These are phyloP conservation scores for Lobosporangium transversale DNA, from an alignment of 192 early-diverging fungal species.

Conservation along the genomic window DNA sequence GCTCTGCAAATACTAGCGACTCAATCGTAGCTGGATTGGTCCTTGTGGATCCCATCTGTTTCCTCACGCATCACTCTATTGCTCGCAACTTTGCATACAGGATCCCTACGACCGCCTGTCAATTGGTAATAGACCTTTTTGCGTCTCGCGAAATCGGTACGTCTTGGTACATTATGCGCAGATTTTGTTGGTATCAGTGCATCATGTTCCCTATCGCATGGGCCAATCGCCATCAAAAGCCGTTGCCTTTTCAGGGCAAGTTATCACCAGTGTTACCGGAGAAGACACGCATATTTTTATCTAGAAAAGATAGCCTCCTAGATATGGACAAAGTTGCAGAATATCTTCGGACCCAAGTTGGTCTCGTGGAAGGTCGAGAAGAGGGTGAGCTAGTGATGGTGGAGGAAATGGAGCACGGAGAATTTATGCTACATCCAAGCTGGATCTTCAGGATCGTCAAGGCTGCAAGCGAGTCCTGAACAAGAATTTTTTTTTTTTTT, in stretches of 20 bases:
- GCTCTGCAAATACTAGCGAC: conserved; percentile 41
- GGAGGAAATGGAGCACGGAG: conserved; percentile 45
- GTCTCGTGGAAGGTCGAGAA: conserved; percentile 14
- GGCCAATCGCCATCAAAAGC: conserved; percentile 6
- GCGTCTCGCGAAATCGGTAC: conserved; percentile 48
- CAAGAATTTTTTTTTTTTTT: too few relatives aligned
- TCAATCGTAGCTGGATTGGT: conserved; percentile 63
- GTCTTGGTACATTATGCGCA: conserved; percentile 51
- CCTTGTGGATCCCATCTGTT: conserved; percentile 74
- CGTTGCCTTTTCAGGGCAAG: conserved; percentile 10
- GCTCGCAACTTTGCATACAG: conserved; percentile 70
- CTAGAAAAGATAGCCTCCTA: conserved; percentile 42
- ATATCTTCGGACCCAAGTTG: conserved; percentile 24
- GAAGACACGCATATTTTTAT: conserved; percentile 41
- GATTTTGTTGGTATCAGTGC: conserved; percentile 48
- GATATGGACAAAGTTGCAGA: conserved; percentile 35
- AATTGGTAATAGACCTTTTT: conserved; percentile 44
- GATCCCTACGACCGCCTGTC: conserved; percentile 38
- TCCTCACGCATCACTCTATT: conserved; percentile 70
- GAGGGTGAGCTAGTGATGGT: conserved; percentile 33
- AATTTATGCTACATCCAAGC: conserved; percentile 29
- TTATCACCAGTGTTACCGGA: conserved; percentile 41
- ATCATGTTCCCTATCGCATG: conserved; percentile 44
- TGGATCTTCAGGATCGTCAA: conserved; percentile 45
- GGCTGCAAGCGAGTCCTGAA: conserved; percentile 35